Evolutionary conservation across 257 asterid genomes (phyloP).

Genomic region (Asclepias syriaca): DNA sequence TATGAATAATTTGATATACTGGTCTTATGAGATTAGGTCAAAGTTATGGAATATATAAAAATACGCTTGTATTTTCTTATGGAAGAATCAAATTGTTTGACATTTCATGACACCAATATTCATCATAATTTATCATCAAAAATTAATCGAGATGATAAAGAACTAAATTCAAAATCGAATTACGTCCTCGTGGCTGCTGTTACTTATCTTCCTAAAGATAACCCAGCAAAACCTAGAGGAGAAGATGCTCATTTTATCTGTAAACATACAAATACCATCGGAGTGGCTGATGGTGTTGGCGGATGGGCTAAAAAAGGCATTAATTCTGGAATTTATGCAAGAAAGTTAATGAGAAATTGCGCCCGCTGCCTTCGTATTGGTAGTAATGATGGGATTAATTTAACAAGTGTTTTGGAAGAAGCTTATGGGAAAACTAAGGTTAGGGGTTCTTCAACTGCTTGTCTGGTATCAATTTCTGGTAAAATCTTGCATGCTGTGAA

Average conservation of each 20-base stretch:
- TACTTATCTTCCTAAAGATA: slow-evolving; percentile 9
- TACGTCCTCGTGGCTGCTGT: not conserved
- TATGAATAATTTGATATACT: too few species aligned
- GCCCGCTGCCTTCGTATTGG: not conserved
- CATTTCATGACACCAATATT: not conserved
- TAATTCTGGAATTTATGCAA: slow-evolving; percentile 15
- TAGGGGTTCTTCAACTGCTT: slow-evolving; percentile 17
- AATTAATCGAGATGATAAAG: not conserved
- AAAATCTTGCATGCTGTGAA: slow-evolving; percentile 10
- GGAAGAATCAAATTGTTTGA: not conserved
- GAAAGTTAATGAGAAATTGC: slow-evolving; percentile 10
- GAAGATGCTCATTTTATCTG: slow-evolving; percentile 22
- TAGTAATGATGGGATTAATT: not conserved
- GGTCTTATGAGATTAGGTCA: too few species aligned
- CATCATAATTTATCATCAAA: not conserved
- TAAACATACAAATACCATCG: not conserved
- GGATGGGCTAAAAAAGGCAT: slow-evolving; percentile 18
- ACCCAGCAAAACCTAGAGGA: slow-evolving; percentile 4
- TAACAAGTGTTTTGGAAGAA: slow-evolving; percentile 2
- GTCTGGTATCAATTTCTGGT: slow-evolving; percentile 12
- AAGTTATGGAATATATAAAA: too few species aligned
- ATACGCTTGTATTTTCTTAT: too few species aligned
- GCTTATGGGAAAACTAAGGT: slow-evolving; percentile 12
- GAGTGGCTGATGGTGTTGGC: slow-evolving; percentile 23
- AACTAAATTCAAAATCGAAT: not conserved